Evolutionary conservation across 1,139 yeast species (phyloP).

Genomic region (Sugiyamaella novakii): DNA sequence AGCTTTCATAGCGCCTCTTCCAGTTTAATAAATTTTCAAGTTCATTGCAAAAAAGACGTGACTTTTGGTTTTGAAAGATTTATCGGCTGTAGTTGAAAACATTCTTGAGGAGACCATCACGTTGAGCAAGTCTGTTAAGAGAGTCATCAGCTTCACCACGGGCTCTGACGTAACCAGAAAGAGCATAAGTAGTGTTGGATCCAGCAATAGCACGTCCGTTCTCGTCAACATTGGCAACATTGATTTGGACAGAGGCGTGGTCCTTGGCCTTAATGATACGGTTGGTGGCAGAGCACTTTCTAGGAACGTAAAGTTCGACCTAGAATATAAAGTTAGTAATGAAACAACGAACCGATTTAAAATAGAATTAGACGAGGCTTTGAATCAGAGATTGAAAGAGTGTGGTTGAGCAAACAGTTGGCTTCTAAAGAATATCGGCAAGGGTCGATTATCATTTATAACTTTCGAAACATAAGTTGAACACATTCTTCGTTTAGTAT

Average conservation of each 20-base stretch:
- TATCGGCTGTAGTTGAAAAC: slow-evolving; percentile 99
- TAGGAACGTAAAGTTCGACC: slow-evolving; percentile 99
- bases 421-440: too few relatives aligned
- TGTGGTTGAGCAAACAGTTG: too few relatives aligned
- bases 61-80: slow-evolving; percentile 36
- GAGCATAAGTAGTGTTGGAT: slow-evolving; percentile 91
- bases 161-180: slow-evolving; percentile 91
- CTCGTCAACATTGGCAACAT: slow-evolving; percentile 86
- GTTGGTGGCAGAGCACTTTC: slow-evolving; percentile 99
- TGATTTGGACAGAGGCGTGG: slow-evolving; percentile 97
- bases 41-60: slow-evolving; percentile 14
- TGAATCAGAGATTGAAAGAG: too few relatives aligned
- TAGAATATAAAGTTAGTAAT: slow-evolving; percentile 39
- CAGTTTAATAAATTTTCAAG: slow-evolving; percentile 13
- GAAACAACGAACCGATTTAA: too few relatives aligned
- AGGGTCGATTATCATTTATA: too few relatives aligned
- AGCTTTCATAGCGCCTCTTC: background rate
- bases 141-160: slow-evolving; percentile 98
- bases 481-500: too few relatives aligned
- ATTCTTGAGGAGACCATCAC: slow-evolving; percentile 96
- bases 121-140: slow-evolving; percentile 98
- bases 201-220: slow-evolving; percentile 95
- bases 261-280: slow-evolving; percentile 99
- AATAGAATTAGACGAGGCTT: too few relatives aligned
- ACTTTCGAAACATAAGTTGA: too few relatives aligned